These are phyloP conservation scores for Astrocystis sublimbata DNA, from an alignment of 495 filamentous ascomycete species.

Conservation along the genomic window DNA sequence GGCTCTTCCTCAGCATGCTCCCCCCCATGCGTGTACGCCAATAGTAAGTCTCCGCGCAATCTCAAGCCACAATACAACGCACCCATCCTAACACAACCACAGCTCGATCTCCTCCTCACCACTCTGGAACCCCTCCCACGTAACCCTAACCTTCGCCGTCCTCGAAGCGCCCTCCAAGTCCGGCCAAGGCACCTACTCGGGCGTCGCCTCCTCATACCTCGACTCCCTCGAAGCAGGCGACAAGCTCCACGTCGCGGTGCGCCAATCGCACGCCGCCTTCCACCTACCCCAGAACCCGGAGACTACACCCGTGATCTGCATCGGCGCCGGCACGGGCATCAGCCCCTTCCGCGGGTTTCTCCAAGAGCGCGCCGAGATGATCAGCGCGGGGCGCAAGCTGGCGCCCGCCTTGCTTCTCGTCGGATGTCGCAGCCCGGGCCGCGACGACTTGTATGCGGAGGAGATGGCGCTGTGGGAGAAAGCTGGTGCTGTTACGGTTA, in stretches of 20 bases:
- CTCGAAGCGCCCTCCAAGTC: constrained; percentile 59
- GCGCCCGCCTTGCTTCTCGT: constrained; percentile 64
- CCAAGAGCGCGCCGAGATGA: constrained; percentile 62
- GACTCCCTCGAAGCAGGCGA: constrained; percentile 61
- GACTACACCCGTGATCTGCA: constrained; percentile 66
- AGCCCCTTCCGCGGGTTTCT: constrained; percentile 73
- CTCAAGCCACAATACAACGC: neutral
- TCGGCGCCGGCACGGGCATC: constrained; percentile 57
- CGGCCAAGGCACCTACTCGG: constrained; percentile 47
- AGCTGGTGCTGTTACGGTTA: constrained; percentile 58
- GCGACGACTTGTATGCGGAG: constrained; percentile 61
- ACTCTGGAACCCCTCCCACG: constrained; percentile 53
- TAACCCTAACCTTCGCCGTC: constrained; percentile 67
- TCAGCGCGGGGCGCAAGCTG: constrained; percentile 53
- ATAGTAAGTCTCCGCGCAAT: constrained; percentile 45
- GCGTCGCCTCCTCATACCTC: constrained; percentile 63
- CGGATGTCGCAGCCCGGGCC: constrained; percentile 59
- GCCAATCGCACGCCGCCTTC: constrained; percentile 61
- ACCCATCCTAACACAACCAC: constrained; percentile 17
- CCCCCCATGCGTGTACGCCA: constrained; percentile 74
- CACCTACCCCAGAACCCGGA: constrained; percentile 61
- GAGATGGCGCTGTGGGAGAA: constrained; percentile 61
- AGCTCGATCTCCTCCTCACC: constrained; percentile 76
- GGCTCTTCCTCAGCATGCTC: constrained; percentile 65
- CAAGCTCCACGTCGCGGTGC: constrained; percentile 62